Base-by-base conservation (phyloP, 345 rosid species). In the Diplotaxis tenuifolia region DNA sequence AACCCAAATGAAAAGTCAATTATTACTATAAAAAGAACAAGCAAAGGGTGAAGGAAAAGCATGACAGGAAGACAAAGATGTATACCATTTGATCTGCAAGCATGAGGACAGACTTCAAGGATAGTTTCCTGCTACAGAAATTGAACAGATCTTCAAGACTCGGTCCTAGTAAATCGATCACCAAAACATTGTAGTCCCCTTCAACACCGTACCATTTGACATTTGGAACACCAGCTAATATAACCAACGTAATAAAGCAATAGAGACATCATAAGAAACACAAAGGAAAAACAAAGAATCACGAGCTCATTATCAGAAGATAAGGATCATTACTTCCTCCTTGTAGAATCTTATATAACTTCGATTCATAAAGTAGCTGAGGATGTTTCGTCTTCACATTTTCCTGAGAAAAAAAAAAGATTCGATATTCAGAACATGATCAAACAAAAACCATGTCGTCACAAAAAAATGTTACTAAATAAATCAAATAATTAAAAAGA, bases 361-460 rank as follows among this genome's bases (percentile, higher is more conserved):
- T 93, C 0, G 97, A 88, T 81, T 93, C 98, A 62, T 89, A 89
- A 3, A 84, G 85, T 68, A 93, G 83, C 65, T 93, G 96, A 12
- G 97, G 98, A 84, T 93, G 96, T 81, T 88, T 93, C 9, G 96
- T 88, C 83, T 92, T 92, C 60, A 87, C 86, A 81, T 71, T 87
- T 89, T 95, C 99, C 99, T 92, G 75, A 36, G 11, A 50, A 58
- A 31, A 18, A 14, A 22, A 28, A 23, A 55, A 42, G 19, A 52
- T 45, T 45, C 61, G 31, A 57, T 18, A 34, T n/a, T 55, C 52
- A 9, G 4, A 32, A 72, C 69, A 53, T 62, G 62, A 53, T 18
- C 53, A 36, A 55, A 21, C 16, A 20, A 73, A n/a, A 52, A 12
- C 18, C 58, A 23, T 54, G 52, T 49, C 34, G 16, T 47, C 12